These are phyloP conservation scores for Astrephomene gubernaculifera DNA, from an alignment of 139 green algal species.

Conservation along the genomic window DNA sequence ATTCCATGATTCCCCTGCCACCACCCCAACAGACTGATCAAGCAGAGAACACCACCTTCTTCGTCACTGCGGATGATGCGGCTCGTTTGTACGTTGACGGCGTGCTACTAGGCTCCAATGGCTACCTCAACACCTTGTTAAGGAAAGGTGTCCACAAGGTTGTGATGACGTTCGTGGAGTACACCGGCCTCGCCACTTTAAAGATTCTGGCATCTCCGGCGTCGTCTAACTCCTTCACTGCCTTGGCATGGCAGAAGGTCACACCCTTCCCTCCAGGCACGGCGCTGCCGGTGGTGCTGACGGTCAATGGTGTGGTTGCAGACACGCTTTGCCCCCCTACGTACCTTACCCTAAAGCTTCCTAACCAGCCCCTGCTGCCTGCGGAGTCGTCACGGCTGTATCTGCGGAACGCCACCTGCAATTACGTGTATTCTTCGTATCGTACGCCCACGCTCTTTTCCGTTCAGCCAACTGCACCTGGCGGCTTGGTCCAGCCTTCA, in stretches of 20 bases:
- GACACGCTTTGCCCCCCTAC: not conserved
- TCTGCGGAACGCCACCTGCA: not conserved
- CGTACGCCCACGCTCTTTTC: constrained; percentile 37
- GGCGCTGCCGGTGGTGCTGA: not conserved
- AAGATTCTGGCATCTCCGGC: not conserved
- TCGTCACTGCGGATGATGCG: not conserved
- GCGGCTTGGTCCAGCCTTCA: not conserved
- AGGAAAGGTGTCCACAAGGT: constrained; percentile 31
- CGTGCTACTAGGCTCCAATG: not conserved
- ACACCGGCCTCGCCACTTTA: not conserved
- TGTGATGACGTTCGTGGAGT: constrained; percentile 22
- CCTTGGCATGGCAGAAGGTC: constrained; percentile 1
- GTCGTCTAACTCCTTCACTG: not conserved
- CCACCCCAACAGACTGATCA: not conserved
- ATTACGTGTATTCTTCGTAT: constrained; percentile 46
- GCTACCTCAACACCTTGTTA: not conserved
- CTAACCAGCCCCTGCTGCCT: not conserved
- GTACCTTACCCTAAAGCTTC: not conserved
- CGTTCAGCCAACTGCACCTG: not conserved
- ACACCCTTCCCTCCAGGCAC: constrained; percentile 13
- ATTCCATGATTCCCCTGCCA: too few species aligned
- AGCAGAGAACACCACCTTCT: constrained; percentile 9
- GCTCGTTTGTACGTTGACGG: constrained; percentile 30
- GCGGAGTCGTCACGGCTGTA: not conserved
- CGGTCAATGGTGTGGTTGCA: constrained; percentile 45